These are phyloP conservation scores for Penicillium brevicompactum DNA, from an alignment of 2,329 filamentous ascomycete species.

Conservation along the genomic window DNA sequence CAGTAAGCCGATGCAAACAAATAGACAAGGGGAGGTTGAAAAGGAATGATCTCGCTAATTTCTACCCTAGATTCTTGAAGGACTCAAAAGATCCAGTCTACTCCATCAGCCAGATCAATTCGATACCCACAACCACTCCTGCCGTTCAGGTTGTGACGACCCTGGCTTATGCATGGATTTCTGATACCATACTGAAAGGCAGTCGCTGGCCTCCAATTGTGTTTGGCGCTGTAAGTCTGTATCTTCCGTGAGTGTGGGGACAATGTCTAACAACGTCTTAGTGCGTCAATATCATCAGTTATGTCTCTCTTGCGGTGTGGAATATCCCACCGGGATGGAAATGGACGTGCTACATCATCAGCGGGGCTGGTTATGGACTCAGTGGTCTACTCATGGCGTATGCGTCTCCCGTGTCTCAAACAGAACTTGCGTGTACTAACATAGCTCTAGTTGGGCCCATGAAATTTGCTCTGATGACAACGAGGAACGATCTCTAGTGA, in stretches of 20 bases:
- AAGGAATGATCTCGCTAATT: neutral
- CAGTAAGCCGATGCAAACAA: conserved; percentile 32
- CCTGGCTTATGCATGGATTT: conserved; percentile 65
- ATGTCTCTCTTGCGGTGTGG: conserved; percentile 51
- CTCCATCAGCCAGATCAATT: conserved; percentile 50
- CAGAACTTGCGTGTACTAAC: conserved; percentile 2
- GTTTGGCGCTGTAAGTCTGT: conserved; percentile 55
- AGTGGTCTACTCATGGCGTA: conserved; percentile 55
- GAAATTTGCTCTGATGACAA: conserved; percentile 60
- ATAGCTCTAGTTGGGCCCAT: conserved; percentile 49
- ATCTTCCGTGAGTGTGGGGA: conserved; percentile 39
- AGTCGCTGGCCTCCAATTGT: conserved; percentile 66
- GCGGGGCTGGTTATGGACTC: conserved; percentile 50
- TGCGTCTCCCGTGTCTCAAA: conserved; percentile 18
- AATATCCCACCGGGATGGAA: conserved; percentile 58
- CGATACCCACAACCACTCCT: conserved; percentile 61
- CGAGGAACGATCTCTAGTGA: conserved; percentile 68
- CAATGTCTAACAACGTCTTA: neutral
- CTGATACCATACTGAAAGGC: conserved; percentile 62
- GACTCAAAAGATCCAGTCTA: conserved; percentile 48
- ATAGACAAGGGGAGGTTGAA: too few relatives aligned
- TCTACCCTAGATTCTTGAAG: conserved; percentile 26
- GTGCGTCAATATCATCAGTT: conserved; percentile 47
- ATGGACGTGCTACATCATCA: conserved; percentile 64
- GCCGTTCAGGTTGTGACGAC: conserved; percentile 62